phyloP scores from a whole-genome alignment of 2,329 filamentous ascomycete species.

The Diaporthe amygdali region DNA sequence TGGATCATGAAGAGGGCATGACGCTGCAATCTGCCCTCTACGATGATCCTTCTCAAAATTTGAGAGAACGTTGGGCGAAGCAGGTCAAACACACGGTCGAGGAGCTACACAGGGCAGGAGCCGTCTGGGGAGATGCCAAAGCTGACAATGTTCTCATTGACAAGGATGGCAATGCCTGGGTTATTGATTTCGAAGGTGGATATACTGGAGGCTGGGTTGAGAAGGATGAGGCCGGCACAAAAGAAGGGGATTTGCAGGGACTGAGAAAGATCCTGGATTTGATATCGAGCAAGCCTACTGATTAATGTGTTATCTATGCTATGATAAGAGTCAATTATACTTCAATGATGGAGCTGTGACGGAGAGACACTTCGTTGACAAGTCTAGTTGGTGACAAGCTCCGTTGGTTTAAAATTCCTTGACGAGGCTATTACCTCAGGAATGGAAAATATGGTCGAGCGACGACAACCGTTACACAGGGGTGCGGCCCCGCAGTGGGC shows the following conservation, averaged over 20 bases:
- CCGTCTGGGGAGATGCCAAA: conserved; percentile 38
- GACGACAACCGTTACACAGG: too few relatives aligned
- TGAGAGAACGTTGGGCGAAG: conserved; percentile 21
- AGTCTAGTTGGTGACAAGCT: too few relatives aligned
- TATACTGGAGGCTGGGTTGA: conserved; percentile 36
- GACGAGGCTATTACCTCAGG: too few relatives aligned
- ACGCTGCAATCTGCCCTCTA: not conserved
- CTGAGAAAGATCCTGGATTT: conserved; percentile 19
- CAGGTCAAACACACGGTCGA: conserved; percentile 28
- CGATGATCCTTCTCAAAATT: not conserved
- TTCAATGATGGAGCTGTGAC: too few relatives aligned
- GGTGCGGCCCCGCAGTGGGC: too few relatives aligned
- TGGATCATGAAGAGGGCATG: conserved; percentile 6
- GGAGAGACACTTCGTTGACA: too few relatives aligned
- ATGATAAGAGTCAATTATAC: not conserved
- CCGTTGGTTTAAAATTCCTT: too few relatives aligned
- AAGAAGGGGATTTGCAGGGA: conserved; percentile 32
- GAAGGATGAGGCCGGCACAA: conserved; percentile 29
- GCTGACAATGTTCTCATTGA: conserved; percentile 36
- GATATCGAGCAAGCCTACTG: not conserved
- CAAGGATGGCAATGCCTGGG: conserved; percentile 30
- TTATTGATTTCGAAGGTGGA: conserved; percentile 37
- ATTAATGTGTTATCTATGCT: not conserved
- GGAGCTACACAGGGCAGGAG: conserved; percentile 30
- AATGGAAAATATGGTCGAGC: too few relatives aligned